A percentile compares a stretch with the other conserved stretches of the same genome.
These are phyloP conservation scores for Saccharomycopsis fodiens DNA, from an alignment of 805 yeast genomes.

Conservation along the genomic window DNA sequence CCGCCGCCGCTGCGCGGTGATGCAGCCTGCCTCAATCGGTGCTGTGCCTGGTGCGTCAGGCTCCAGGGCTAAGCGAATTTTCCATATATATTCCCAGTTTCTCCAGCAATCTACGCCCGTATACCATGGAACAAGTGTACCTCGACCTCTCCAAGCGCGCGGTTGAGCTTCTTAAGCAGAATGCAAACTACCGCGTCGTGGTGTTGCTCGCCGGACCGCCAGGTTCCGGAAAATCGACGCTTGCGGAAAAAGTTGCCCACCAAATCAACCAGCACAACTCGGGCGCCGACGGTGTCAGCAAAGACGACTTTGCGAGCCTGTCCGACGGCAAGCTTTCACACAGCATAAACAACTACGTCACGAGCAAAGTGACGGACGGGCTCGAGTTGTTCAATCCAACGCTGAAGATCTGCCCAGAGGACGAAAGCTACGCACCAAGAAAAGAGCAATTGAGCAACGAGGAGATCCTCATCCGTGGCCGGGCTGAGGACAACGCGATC, in stretches of 20 bases:
- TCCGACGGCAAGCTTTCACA: background rate
- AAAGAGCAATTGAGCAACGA: conserved; percentile 1
- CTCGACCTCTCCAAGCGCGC: conserved; percentile 28
- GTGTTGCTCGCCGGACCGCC: conserved; percentile 70
- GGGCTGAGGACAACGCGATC: conserved; percentile 23
- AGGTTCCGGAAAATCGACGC: conserved; percentile 78
- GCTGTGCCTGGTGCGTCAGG: background rate
- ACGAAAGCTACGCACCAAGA: conserved; percentile 9
- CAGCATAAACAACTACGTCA: background rate
- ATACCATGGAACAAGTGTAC: conserved; percentile 27
- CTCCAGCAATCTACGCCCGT: background rate
- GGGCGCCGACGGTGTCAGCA: background rate
- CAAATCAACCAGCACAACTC: conserved; percentile 27
- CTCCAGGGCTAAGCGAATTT: background rate
- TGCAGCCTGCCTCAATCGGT: conserved; percentile 2
- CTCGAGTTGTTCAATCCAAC: background rate
- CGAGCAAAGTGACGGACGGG: background rate
- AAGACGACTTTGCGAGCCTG: too few species aligned
- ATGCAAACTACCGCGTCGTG: conserved; percentile 37
- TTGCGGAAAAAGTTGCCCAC: conserved; percentile 41
- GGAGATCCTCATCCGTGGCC: conserved; percentile 17
- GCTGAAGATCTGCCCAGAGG: background rate
- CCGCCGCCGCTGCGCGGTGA: background rate
- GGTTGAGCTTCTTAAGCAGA: conserved; percentile 23
- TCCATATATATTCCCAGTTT: background rate